Percentiles rank a stretch among this genome's conserved stretches.
These are phyloP conservation scores for Podila clonocystis DNA, from an alignment of 192 early-diverging fungal genomes.

Conservation along the genomic window DNA sequence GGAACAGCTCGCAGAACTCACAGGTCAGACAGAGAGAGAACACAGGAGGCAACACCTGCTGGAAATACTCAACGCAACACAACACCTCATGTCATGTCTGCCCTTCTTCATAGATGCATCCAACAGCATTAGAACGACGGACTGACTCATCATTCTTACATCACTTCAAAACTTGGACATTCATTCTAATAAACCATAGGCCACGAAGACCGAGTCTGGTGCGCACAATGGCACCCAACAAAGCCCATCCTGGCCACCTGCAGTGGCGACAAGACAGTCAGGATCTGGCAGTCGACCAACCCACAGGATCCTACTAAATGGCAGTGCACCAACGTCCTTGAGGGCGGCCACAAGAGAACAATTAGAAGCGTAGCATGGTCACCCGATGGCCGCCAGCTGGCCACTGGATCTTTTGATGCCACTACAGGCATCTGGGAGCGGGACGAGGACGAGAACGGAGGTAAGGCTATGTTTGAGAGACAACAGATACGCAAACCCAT, in stretches of 20 bases:
- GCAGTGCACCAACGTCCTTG: conserved; percentile 77
- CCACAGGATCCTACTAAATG: conserved; percentile 61
- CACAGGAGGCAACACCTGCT: background rate
- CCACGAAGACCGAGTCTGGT: conserved; percentile 90
- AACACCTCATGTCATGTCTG: background rate
- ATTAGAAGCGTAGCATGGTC: conserved; percentile 90
- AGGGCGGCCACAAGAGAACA: conserved; percentile 91
- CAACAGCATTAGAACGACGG: background rate
- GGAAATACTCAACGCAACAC: background rate
- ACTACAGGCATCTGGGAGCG: conserved; percentile 93
- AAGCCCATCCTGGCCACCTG: conserved; percentile 82
- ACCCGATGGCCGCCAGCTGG: conserved; percentile 74
- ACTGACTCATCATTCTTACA: background rate
- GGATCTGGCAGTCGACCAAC: conserved; percentile 78
- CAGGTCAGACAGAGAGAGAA: conserved; percentile 51
- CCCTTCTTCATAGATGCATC: background rate
- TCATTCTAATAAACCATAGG: conserved; percentile 45
- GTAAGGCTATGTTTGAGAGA: background rate
- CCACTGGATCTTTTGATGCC: conserved; percentile 93
- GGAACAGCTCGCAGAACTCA: conserved; percentile 67
- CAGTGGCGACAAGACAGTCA: conserved; percentile 87
- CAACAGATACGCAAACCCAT: background rate
- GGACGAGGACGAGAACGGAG: conserved; percentile 59
- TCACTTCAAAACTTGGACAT: background rate
- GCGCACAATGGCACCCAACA: conserved; percentile 84